A percentile compares a stretch with the other conserved stretches of the same genome.
Evolutionary conservation across 2,329 filamentous ascomycete species (phyloP).

Genomic region (Trichoderma brevicompactum): DNA sequence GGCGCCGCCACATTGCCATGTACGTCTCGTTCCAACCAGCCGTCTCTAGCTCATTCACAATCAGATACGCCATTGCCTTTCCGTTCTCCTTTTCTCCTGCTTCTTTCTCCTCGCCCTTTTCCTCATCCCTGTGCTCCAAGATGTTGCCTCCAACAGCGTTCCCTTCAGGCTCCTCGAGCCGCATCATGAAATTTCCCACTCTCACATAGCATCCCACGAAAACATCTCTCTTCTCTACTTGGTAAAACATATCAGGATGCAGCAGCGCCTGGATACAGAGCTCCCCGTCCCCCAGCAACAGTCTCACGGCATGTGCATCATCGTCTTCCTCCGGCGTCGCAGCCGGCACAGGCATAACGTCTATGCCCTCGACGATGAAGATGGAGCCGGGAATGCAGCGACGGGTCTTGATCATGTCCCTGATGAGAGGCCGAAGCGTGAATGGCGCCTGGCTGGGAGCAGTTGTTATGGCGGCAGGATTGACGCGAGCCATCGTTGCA

Average conservation of each 20-base stretch:
- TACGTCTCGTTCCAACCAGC: slow-evolving; percentile 56
- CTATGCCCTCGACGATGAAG: slow-evolving; percentile 55
- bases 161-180: slow-evolving; percentile 18
- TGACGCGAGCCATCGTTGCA: slow-evolving; percentile 36
- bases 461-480: slow-evolving; percentile 38
- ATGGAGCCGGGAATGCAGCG: slow-evolving; percentile 54
- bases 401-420: slow-evolving; percentile 53
- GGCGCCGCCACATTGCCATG: slow-evolving; percentile 32
- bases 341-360: slow-evolving; percentile 40
- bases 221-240: slow-evolving; percentile 53
- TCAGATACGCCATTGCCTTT: slow-evolving; percentile 48
- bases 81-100: slow-evolving; percentile 6
- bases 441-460: slow-evolving; percentile 36
- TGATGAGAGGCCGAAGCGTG: slow-evolving; percentile 48
- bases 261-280: slow-evolving; percentile 60
- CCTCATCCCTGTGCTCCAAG: neutral
- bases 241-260: slow-evolving; percentile 50
- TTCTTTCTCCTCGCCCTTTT: slow-evolving; percentile 13
- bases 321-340: slow-evolving; percentile 38
- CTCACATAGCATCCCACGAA: slow-evolving; percentile 55
- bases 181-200: slow-evolving; percentile 48
- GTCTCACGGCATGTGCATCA: slow-evolving; percentile 50
- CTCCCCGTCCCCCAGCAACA: slow-evolving; percentile 58
- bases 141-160: neutral
- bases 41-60: slow-evolving; percentile 50